Base-by-base conservation (phyloP, 2,329 filamentous ascomycete genomes). In the Aureobasidium subglaciale region DNA sequence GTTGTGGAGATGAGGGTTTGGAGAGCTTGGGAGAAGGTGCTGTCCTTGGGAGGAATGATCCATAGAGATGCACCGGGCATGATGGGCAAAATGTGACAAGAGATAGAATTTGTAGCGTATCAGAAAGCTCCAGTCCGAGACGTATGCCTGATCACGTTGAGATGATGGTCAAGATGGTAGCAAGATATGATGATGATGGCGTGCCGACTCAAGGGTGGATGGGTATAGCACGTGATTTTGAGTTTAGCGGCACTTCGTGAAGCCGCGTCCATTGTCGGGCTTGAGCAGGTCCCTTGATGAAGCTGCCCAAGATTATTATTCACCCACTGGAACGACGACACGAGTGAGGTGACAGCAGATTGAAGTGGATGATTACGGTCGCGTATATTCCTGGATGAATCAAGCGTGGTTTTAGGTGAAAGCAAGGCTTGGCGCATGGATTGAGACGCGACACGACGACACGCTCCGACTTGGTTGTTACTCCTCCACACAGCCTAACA, bases 11-110 rank as follows among this genome's bases (percentile, higher is more conserved):
- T 73, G 49, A 73, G 64, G 24, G 60, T 53, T 5, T 66, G 56
- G n/a, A 74, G 60, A 24, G 62, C 32, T 25, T 61, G 18, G 49
- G 65, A 61, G 27, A 73, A 64, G 13, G 66, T 61, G 38, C 70
- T 66, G 10, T 56, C 27, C n/a, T 61, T 48, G 8, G 70, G 70
- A 2, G 72, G 73, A 15, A 74, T 63, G 8, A 74, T 67, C 72
- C 72, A 75, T 20, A 75, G 69, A 11, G 71, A 73, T 20, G 70
- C 71, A 32, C 71, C 71, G 35, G 70, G 69, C 69, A 72, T 72
- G 6, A 4, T 57, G 32, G 11, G 2, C 10, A 35, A n/a, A n/a
- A n/a, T n/a, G n/a, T n/a, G n/a, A n/a, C n/a, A n/a, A n/a, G n/a
- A n/a, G n/a, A n/a, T n/a, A n/a, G n/a, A n/a, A n/a, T n/a, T n/a